Evolutionary conservation across 1,284 basidiomycete species (phyloP), one percentile per base, ranked within the genome.

Genomic region (Athelia sp.): DNA sequence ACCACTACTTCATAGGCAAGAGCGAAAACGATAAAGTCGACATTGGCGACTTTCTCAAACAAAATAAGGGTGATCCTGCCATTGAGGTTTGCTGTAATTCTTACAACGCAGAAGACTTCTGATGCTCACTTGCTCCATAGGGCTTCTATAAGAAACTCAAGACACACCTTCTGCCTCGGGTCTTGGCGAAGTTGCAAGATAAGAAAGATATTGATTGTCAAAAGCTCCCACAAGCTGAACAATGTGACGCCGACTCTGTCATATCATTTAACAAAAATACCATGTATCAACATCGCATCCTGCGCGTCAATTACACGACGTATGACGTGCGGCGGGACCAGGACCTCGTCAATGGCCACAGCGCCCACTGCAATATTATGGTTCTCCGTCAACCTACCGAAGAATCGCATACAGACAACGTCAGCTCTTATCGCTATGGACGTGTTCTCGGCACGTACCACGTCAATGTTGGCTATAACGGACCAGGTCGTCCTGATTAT

Each of bases 221-320:
- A 9, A 22, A n/a, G 4, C 43, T 44, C 23, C 15, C 43, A n/a
- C 43, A 4, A 9, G 11, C 21, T 24, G 3, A 48, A 14, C 32
- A 56, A 56, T 38, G 45, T 49, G 1, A 31, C 6, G 24, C 6
- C 14, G 22, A 44, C 8, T 4, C 51, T 17, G 50, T 72, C 3
- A 14, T 48, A 2, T 34, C 62, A 1, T 56, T 73, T 19, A 23
- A 47, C 1, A 47, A 65, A 14, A 49, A 65, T 31, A 26, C 42
- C 2, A 56, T 76, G 0, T 73, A 68, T 50, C 42, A 43, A 0
- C 61, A 67, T 48, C 59, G 63, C n/a, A 54, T 54, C 0, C 35
- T 69, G n/a, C 57, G 58, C 0, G 47, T 76, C 46, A 73, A 76
- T 47, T 76, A 71, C 53, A 76, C 71, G 0, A 74, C 70, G 1